Evolutionary conservation across 169 alveolate species (phyloP).

Genomic region (Plasmodium blacklocki): DNA sequence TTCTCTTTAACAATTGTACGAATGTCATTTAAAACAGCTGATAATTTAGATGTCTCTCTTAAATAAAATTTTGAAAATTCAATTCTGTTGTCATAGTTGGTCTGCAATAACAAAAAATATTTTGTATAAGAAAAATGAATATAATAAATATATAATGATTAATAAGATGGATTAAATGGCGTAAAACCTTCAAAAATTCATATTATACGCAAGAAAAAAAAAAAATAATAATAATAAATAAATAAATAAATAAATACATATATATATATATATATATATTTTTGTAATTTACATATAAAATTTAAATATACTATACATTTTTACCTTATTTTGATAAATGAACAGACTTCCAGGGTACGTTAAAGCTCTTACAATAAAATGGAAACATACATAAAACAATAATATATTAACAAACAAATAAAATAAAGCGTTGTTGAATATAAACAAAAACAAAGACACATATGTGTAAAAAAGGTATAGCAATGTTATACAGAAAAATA

Average conservation of each 20-base stretch:
- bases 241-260: background rate
- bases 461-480: constrained; percentile 66
- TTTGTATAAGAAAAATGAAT: background rate
- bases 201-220: background rate
- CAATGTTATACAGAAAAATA: constrained; percentile 51
- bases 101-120: constrained; percentile 7
- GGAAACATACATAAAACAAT: constrained; percentile 60
- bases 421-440: constrained; percentile 64
- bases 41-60: constrained; percentile 42
- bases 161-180: background rate
- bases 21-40: constrained; percentile 31
- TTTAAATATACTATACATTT: background rate
- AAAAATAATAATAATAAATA: no score
- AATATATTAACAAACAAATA: constrained; percentile 52
- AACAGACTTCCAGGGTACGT: constrained; percentile 72
- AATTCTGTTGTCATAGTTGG: constrained; percentile 61
- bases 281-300: background rate
- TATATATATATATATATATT: background rate
- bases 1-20: constrained; percentile 23
- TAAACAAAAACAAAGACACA: constrained; percentile 58
- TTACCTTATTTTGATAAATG: constrained; percentile 55
- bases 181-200: background rate
- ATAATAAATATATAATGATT: background rate
- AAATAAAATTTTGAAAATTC: constrained; percentile 58
- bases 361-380: constrained; percentile 67